Percentiles rank a stretch among this genome's conserved stretches.
Conservation (phyloP, 179 eudicot species). For the Dionaea muscipula region DNA sequence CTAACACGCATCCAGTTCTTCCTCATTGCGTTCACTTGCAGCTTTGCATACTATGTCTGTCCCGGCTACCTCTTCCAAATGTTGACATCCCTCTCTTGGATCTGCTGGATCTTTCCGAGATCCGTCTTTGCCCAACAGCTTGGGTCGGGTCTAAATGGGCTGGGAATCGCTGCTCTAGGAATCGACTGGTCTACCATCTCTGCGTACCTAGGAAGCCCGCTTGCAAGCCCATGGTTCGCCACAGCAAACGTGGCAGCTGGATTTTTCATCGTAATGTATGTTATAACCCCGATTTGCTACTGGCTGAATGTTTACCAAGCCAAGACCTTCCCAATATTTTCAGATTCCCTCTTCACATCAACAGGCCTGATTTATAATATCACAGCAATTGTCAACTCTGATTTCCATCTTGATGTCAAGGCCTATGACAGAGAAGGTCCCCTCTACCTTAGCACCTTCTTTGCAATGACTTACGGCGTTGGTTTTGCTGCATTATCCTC, state of each 20-base stretch:
- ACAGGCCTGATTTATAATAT: slow-evolving; percentile 60
- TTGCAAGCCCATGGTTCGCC: slow-evolving; percentile 97
- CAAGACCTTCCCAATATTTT: slow-evolving; percentile 74
- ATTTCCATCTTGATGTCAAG: slow-evolving; percentile 49
- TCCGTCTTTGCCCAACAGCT: slow-evolving; percentile 78
- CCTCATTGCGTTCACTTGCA: slow-evolving; percentile 67
- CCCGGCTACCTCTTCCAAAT: slow-evolving; percentile 81
- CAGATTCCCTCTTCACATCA: slow-evolving; percentile 41
- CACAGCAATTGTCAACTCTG: slow-evolving; percentile 51
- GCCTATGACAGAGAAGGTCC: slow-evolving; percentile 67
- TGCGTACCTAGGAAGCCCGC: slow-evolving; percentile 86
- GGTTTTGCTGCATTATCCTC: slow-evolving; percentile 83
- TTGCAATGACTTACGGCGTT: slow-evolving; percentile 87
- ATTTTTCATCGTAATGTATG: slow-evolving; percentile 61
- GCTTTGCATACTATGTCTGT: slow-evolving; percentile 79
- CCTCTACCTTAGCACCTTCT: slow-evolving; percentile 75
- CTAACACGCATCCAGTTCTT: slow-evolving; percentile 81
- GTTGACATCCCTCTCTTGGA: slow-evolving; percentile 83
- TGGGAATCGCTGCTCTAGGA: slow-evolving; percentile 65
- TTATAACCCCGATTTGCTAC: slow-evolving; percentile 57
- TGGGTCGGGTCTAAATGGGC: slow-evolving; percentile 78
- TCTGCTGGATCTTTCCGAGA: slow-evolving; percentile 72
- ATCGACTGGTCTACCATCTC: slow-evolving; percentile 86
- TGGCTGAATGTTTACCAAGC: slow-evolving; percentile 75
- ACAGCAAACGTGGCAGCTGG: slow-evolving; percentile 91